These are phyloP conservation scores for Corrigiola litoralis DNA, from an alignment of 179 eudicot genomes.

Conservation along the genomic window DNA sequence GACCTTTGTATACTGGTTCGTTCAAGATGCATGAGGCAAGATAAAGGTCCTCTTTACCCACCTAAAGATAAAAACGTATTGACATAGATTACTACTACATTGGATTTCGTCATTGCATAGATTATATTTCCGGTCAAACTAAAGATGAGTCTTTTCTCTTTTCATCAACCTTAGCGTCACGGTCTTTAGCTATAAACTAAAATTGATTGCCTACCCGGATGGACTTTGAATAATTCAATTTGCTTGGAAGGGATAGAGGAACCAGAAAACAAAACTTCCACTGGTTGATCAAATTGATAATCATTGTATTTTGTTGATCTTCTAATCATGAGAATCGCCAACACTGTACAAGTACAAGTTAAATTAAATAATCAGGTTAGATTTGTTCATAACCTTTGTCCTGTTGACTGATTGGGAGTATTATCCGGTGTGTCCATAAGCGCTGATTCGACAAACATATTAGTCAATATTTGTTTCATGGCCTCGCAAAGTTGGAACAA, in stretches of 20 bases:
- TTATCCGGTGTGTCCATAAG: neutral
- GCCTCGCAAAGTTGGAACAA: slow-evolving; percentile 32
- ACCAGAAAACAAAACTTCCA: neutral
- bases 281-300: neutral
- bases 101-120: neutral
- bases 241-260: neutral
- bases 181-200: slow-evolving; percentile 1
- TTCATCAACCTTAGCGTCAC: slow-evolving; percentile 7
- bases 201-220: slow-evolving; percentile 12
- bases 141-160: slow-evolving; percentile 6
- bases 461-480: slow-evolving; percentile 25
- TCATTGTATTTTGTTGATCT: slow-evolving; percentile 4
- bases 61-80: too few relatives aligned
- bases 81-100: too few relatives aligned
- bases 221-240: slow-evolving; percentile 8
- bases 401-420: slow-evolving; percentile 5
- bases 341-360: neutral
- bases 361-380: neutral
- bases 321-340: slow-evolving; percentile 9
- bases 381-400: neutral
- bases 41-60: too few relatives aligned
- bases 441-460: slow-evolving; percentile 10
- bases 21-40: too few relatives aligned
- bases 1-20: too few relatives aligned
- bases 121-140: neutral